A percentile compares a stretch with the other conserved stretches of the same genome.
Conservation (phyloP, 2,329 filamentous ascomycete genomes). For the Talaromyces sp. region DNA sequence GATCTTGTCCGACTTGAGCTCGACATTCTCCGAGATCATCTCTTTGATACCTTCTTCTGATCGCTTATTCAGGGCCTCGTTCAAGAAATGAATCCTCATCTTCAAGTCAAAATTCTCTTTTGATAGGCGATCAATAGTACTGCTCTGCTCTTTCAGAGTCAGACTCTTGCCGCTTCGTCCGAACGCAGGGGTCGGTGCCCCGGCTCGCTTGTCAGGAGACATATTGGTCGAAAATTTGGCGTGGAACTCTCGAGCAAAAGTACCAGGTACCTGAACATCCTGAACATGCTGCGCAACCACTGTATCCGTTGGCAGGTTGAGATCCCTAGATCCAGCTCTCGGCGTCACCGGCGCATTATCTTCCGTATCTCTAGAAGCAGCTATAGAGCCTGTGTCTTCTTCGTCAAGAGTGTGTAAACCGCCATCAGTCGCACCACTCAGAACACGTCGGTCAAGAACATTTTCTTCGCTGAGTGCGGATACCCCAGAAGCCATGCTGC, state of each 20-base stretch:
- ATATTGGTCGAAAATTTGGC: slow-evolving; percentile 62
- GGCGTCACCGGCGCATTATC: slow-evolving; percentile 66
- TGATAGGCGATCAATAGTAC: slow-evolving; percentile 89
- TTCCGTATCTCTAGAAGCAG: slow-evolving; percentile 39
- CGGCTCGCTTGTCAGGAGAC: slow-evolving; percentile 59
- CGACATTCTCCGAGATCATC: slow-evolving; percentile 96
- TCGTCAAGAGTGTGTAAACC: slow-evolving; percentile 60
- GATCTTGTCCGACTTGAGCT: slow-evolving; percentile 85
- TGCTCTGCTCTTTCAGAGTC: slow-evolving; percentile 95
- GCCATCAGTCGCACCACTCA: slow-evolving; percentile 43
- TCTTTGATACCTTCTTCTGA: slow-evolving; percentile 97
- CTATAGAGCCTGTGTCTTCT: slow-evolving; percentile 51
- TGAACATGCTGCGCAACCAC: slow-evolving; percentile 83
- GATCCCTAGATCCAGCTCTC: slow-evolving; percentile 56
- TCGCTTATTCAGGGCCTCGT: slow-evolving; percentile 85
- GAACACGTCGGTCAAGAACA: slow-evolving; percentile 43
- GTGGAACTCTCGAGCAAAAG: slow-evolving; percentile 80
- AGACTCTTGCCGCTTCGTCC: slow-evolving; percentile 66
- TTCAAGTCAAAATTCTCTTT: slow-evolving; percentile 99
- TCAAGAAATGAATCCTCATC: slow-evolving; percentile 95
- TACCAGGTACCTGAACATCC: slow-evolving; percentile 87
- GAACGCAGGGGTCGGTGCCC: slow-evolving; percentile 51
- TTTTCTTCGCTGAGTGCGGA: slow-evolving; percentile 55
- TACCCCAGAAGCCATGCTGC: slow-evolving; percentile 79
- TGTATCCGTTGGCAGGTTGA: slow-evolving; percentile 76